Conservation (phyloP, 2,329 filamentous ascomycete genomes). For the Fusarium praegraminearum region DNA sequence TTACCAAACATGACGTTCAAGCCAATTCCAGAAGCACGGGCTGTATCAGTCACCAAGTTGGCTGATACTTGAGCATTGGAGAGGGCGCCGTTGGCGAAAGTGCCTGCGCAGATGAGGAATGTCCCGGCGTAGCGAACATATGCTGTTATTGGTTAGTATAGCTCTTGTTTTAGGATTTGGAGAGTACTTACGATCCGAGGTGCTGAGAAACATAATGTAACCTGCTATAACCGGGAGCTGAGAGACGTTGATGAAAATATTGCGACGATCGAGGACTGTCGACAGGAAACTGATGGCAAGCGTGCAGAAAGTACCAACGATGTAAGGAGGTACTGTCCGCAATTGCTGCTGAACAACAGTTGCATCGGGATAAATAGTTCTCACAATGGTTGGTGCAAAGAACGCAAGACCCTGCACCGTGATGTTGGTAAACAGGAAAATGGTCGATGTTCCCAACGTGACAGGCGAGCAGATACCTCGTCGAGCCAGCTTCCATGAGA, state of each 20-base stretch:
- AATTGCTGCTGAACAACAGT: conserved; percentile 69
- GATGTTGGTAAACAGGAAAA: conserved; percentile 73
- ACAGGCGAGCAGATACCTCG: conserved; percentile 55
- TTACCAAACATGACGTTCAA: conserved; percentile 46
- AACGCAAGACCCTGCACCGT: conserved; percentile 75
- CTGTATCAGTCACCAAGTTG: conserved; percentile 35
- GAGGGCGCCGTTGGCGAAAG: conserved; percentile 59
- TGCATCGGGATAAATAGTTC: conserved; percentile 69
- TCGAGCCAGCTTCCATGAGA: conserved; percentile 23
- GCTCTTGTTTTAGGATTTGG: accelerated
- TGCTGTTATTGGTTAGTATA: not conserved
- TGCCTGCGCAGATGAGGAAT: conserved; percentile 58
- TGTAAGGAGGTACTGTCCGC: conserved; percentile 61
- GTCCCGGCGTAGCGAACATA: conserved; percentile 70
- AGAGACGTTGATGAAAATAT: conserved; percentile 65
- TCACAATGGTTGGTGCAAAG: conserved; percentile 73
- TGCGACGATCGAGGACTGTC: conserved; percentile 65
- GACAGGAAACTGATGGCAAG: conserved; percentile 50
- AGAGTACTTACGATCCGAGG: conserved; percentile 46
- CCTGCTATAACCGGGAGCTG: conserved; percentile 70
- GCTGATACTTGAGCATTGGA: conserved; percentile 29
- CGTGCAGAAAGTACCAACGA: conserved; percentile 62
- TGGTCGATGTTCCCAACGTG: conserved; percentile 63
- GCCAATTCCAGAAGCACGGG: conserved; percentile 35
- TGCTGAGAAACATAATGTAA: conserved; percentile 73